phyloP scores from a whole-genome alignment of 164 flowering plant genomes.

The Berberis vulgaris region DNA sequence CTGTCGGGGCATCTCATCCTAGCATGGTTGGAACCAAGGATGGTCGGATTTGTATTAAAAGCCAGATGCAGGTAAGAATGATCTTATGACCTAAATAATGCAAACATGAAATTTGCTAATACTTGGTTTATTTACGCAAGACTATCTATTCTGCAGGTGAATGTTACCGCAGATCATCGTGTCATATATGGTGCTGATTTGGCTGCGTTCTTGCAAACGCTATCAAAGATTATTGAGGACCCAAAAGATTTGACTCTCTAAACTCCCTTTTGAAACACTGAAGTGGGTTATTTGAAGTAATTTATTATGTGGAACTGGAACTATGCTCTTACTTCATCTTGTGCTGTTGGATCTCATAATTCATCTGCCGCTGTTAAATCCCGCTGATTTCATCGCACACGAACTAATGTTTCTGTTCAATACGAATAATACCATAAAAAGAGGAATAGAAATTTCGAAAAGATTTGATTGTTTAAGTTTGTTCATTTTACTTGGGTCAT shows the following conservation, averaged over 20 bases:
- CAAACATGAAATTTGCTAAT: slow-evolving; percentile 1
- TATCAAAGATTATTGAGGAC: slow-evolving; percentile 80
- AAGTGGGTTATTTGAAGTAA: neutral
- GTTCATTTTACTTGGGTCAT: no score
- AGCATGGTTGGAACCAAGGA: slow-evolving; percentile 76
- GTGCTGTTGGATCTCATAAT: neutral
- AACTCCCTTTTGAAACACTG: slow-evolving; percentile 1
- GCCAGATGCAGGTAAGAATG: slow-evolving; percentile 78
- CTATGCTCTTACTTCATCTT: neutral
- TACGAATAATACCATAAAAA: no score
- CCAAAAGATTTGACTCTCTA: slow-evolving; percentile 85
- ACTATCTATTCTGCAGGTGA: slow-evolving; percentile 42
- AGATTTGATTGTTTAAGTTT: no score
- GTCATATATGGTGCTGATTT: slow-evolving; percentile 93
- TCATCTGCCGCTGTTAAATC: no score
- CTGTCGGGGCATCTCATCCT: slow-evolving; percentile 91
- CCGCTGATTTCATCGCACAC: no score
- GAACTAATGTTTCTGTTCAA: no score
- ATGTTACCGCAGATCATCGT: slow-evolving; percentile 96
- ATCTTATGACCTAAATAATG: neutral
- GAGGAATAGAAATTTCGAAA: no score
- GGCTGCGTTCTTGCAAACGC: slow-evolving; percentile 86
- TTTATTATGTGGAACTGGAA: no score
- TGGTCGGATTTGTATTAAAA: slow-evolving; percentile 80
- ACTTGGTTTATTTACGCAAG: neutral